Base-by-base conservation (phyloP, 2,329 filamentous ascomycete species). In the Monilinia vaccinii-corymbosi region DNA sequence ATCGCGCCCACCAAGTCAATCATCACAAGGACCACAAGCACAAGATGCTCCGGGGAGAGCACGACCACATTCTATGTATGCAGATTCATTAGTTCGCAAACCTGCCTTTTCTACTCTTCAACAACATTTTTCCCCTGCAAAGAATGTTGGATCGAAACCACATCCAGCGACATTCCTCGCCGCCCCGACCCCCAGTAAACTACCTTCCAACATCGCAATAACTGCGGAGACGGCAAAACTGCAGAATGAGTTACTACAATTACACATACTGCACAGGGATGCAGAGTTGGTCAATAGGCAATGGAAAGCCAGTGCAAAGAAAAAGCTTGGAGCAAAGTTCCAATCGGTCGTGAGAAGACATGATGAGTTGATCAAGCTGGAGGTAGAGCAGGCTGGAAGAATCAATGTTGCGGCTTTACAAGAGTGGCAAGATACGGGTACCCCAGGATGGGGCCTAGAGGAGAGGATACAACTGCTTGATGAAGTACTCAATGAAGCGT, bases 121-220 rank as follows among this genome's bases (percentile, higher is more conserved):
- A 65, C 84, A 88, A 65, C 83, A 87, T 73, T 87, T 82, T 73
- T 85, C 82, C 32, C 85, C 86, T 0, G 81, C 81, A 48, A 87
- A 87, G 68, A 77, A 76, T 4, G 73, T 77, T 10, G 78, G 80
- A 0, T 82, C 85, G 0, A 88, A 88, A 62, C 82, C 84, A 6
- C 75, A 82, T n/a, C 81, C 81, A 0, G 75, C 82, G 16, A 76
- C 78, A 45, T 79, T 77, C 71, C 78, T 85, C 48, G 81, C 81
- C 21, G 81, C 83, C 0, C 80, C 83, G 0, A 82, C 82, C 3
- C 83, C 84, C 1, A 82, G 81, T 34, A 84, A 85, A 67, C 76
- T 82, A 3, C 81, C 84, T 6, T 76, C 79, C 67, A 86, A 85
- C 69, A 73, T 85, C 16, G 81, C 81, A 57, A 74, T 80, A 32